phyloP scores from a whole-genome alignment of 352 stramenopile species.

The Phytophthora sp. region DNA sequence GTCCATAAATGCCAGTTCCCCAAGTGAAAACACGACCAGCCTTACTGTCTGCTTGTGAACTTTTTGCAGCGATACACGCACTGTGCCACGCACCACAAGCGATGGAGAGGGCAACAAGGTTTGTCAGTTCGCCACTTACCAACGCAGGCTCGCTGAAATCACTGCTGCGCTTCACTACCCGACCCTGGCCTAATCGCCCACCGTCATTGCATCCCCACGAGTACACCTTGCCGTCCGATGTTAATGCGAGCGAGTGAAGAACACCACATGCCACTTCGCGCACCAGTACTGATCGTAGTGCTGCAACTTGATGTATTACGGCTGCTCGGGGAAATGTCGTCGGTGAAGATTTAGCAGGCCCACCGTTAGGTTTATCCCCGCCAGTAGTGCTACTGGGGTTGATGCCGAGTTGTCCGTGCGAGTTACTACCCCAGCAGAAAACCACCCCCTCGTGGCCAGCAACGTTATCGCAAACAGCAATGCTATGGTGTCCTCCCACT shows the following conservation, averaged over 20 bases:
- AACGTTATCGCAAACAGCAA: constrained; percentile 74
- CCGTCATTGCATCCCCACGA: constrained; percentile 95
- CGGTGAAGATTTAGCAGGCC: constrained; percentile 2
- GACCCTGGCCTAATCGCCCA: constrained; percentile 53
- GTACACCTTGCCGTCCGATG: constrained; percentile 87
- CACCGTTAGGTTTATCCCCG: constrained; percentile 3
- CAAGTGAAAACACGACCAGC: constrained; percentile 65
- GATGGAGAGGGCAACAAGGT: constrained; percentile 51
- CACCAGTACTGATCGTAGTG: constrained; percentile 50
- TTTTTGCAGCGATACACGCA: constrained; percentile 53
- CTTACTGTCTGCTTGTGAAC: background rate
- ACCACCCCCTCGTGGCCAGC: constrained; percentile 67
- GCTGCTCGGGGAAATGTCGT: constrained; percentile 57
- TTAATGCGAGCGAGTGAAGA: constrained; percentile 91
- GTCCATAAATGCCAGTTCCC: constrained; percentile 77
- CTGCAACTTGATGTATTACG: constrained; percentile 63
- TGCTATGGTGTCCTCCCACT: constrained; percentile 66
- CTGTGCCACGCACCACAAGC: constrained; percentile 82
- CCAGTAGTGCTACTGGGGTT: constrained; percentile 2
- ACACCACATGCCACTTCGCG: constrained; percentile 91
- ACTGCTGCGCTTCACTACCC: constrained; percentile 11
- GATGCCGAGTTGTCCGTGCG: constrained; percentile 70
- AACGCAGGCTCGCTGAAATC: constrained; percentile 40
- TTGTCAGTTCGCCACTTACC: constrained; percentile 39
- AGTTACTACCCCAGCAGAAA: constrained; percentile 80